A percentile compares a stretch with the other conserved stretches of the same genome.
Conservation (phyloP, 805 yeast genomes). For the Ogataea trehaloabstinens region DNA sequence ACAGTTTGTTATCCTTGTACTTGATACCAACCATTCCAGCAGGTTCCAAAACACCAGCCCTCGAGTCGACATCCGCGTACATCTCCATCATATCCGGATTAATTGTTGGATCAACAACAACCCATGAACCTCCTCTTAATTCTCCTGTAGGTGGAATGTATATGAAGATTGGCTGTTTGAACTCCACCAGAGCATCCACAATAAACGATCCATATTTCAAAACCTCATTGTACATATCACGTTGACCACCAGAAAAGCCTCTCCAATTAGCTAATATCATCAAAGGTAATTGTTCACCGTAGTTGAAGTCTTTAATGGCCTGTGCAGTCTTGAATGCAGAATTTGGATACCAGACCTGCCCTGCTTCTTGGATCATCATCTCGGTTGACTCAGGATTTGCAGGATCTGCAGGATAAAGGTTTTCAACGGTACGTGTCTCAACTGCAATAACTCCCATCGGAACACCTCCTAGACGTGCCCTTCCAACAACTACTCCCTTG, state of each 20-base stretch:
- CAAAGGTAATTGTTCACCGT: slow-evolving; percentile 96
- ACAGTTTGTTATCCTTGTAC: slow-evolving; percentile 88
- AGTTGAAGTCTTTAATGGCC: slow-evolving; percentile 94
- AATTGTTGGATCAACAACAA: slow-evolving; percentile 97
- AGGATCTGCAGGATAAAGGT: slow-evolving; percentile 94
- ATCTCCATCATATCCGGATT: slow-evolving; percentile 98
- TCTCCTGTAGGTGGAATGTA: slow-evolving; percentile 99
- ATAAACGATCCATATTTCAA: slow-evolving; percentile 95
- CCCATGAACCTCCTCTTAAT: slow-evolving; percentile 99
- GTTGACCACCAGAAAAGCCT: slow-evolving; percentile 99
- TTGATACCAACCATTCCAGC: slow-evolving; percentile 99
- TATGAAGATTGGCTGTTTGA: slow-evolving; percentile 94
- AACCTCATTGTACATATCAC: slow-evolving; percentile 98
- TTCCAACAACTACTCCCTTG: slow-evolving; percentile 95
- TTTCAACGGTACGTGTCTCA: slow-evolving; percentile 87
- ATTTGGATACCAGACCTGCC: slow-evolving; percentile 99
- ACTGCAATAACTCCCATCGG: slow-evolving; percentile 98
- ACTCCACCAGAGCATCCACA: slow-evolving; percentile 94
- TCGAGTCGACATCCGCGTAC: slow-evolving; percentile 94
- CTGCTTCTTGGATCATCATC: slow-evolving; percentile 86
- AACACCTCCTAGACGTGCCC: slow-evolving; percentile 98
- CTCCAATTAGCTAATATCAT: slow-evolving; percentile 99
- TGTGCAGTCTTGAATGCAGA: slow-evolving; percentile 99
- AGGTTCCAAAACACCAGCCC: slow-evolving; percentile 98
- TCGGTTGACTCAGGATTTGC: slow-evolving; percentile 97